These are phyloP conservation scores for Bruguiera gymnorhiza DNA, from an alignment of 345 rosid species.

Conservation along the genomic window DNA sequence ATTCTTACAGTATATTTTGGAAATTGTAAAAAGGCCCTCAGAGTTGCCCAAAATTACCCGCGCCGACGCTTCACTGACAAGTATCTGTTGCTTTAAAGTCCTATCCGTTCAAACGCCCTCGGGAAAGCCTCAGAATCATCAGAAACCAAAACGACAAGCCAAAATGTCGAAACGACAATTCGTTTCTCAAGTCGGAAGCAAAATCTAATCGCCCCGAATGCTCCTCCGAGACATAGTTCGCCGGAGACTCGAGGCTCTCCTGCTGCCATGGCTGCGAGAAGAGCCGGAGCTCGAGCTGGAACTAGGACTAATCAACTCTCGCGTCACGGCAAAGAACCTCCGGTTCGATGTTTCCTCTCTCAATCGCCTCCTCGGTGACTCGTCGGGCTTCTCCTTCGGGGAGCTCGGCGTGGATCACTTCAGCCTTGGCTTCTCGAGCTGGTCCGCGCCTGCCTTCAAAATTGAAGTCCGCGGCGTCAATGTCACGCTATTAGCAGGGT, in stretches of 20 bases:
- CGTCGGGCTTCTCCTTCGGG: conserved; percentile 39
- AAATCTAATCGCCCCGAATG: conserved; percentile 22
- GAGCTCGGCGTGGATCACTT: conserved; percentile 51
- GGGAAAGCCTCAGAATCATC: background rate
- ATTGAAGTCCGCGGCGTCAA: conserved; percentile 60
- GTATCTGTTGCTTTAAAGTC: too few species aligned
- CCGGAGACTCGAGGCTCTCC: conserved; percentile 52
- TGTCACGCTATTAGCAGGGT: conserved; percentile 50
- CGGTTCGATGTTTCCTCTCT: conserved; percentile 48
- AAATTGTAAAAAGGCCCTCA: too few species aligned
- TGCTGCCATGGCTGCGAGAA: conserved; percentile 63
- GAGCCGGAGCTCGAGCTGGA: conserved; percentile 62
- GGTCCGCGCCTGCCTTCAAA: conserved; percentile 62
- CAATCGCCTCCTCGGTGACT: conserved; percentile 43
- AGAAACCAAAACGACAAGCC: too few species aligned
- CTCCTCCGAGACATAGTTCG: conserved; percentile 40
- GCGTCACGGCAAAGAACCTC: conserved; percentile 42
- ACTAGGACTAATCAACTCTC: conserved; percentile 57
- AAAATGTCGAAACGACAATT: conserved; percentile 8
- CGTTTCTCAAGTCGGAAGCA: conserved; percentile 18
- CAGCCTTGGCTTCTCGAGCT: conserved; percentile 52
- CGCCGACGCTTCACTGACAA: too few species aligned
- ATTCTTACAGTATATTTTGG: too few species aligned
- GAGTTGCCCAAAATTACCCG: too few species aligned
- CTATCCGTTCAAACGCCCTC: background rate